Percentiles rank a stretch among this genome's conserved stretches.
phyloP scores from a whole-genome alignment of 495 filamentous ascomycete species.

The Pyronema domesticum region DNA sequence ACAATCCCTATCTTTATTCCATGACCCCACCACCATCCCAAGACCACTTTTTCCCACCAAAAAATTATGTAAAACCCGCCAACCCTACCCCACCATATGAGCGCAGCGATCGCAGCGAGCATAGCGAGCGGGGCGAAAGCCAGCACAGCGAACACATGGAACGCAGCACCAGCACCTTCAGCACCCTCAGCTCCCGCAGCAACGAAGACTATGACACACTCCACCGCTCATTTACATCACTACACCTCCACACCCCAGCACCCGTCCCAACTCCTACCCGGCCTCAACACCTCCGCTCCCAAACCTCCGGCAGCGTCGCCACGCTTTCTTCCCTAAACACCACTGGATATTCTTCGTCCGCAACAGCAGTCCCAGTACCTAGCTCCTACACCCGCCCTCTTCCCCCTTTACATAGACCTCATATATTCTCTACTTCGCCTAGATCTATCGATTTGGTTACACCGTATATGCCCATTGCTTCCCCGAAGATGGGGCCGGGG shows the following conservation, averaged over 20 bases:
- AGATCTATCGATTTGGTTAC: constrained; percentile 26
- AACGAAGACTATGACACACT: constrained; percentile 19
- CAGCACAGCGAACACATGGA: constrained; percentile 5
- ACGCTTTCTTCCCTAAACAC: constrained; percentile 6
- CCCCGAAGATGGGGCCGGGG: background rate
- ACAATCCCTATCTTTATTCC: constrained; percentile 4
- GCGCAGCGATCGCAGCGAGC: background rate
- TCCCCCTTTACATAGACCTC: constrained; percentile 22
- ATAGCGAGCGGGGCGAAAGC: background rate
- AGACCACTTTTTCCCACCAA: constrained; percentile 8
- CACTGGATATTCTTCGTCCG: background rate
- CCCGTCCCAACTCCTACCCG: constrained; percentile 7
- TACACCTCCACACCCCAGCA: background rate
- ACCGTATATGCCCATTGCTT: constrained; percentile 12
- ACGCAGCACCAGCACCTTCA: constrained; percentile 15
- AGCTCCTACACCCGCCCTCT: constrained; percentile 16
- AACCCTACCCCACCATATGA: constrained; percentile 22
- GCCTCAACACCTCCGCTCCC: constrained; percentile 13
- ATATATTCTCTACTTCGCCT: constrained; percentile 22
- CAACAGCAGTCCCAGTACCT: background rate
- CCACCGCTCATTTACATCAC: no score
- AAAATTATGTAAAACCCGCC: constrained; percentile 23
- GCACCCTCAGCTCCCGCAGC: constrained; percentile 13
- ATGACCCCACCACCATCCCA: constrained; percentile 7
- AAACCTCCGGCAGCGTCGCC: constrained; percentile 14